phyloP scores from a whole-genome alignment of 139 green algal species.

The Chlorella sp. region DNA sequence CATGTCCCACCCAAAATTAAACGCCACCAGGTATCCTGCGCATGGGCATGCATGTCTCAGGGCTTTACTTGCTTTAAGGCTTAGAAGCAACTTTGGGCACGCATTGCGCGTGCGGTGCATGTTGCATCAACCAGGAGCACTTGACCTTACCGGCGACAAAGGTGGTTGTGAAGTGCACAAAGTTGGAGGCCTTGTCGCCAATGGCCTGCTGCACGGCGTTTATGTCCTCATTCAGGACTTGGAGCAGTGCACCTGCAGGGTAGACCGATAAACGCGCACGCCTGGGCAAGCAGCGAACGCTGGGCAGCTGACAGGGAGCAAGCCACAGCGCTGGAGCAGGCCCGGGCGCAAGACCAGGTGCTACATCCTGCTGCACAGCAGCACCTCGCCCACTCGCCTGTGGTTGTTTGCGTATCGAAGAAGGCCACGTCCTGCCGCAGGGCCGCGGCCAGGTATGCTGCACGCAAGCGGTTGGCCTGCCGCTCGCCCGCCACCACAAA shows the following conservation, averaged over 20 bases:
- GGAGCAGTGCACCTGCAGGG: slow-evolving; percentile 44
- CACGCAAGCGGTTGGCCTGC: slow-evolving; percentile 29
- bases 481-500: slow-evolving; percentile 27
- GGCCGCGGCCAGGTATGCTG: slow-evolving; percentile 46
- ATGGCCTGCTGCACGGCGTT: slow-evolving; percentile 53
- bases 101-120: no score
- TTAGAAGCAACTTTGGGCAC: no score
- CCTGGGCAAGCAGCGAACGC: no score
- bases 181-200: slow-evolving; percentile 41
- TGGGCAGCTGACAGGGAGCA: no score
- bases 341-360: no score
- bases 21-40: slow-evolving; percentile 1
- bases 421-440: slow-evolving; percentile 80
- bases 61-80: no score
- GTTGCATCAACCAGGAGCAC: no score
- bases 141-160: slow-evolving; percentile 30
- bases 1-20: slow-evolving; percentile 44
- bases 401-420: slow-evolving; percentile 68
- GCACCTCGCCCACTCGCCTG: no score
- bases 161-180: slow-evolving; percentile 50
- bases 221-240: slow-evolving; percentile 71
- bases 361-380: no score
- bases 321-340: no score
- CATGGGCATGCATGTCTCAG: neutral
- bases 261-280: no score